Conservation (phyloP, 2,329 filamentous ascomycete genomes). For the Xylariaceae sp. region DNA sequence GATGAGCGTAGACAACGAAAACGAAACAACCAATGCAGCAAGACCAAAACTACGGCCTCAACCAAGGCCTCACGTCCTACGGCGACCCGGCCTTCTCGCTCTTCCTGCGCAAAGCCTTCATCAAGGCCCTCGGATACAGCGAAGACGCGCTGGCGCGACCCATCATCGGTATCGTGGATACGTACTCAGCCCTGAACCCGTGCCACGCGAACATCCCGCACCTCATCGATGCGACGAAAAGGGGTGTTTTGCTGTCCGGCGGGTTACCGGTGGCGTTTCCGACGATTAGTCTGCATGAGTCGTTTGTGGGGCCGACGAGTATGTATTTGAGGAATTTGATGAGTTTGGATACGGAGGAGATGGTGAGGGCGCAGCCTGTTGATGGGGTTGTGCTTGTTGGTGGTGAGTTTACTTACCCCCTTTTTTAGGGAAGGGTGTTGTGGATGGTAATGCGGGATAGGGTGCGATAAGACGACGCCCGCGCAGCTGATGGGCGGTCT, state of each 20-base stretch:
- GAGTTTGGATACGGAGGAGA: conserved; percentile 77
- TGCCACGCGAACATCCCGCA: conserved; percentile 69
- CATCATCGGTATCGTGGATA: conserved; percentile 71
- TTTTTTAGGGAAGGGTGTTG: neutral
- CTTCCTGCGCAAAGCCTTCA: conserved; percentile 70
- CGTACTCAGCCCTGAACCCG: conserved; percentile 66
- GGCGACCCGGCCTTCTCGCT: conserved; percentile 71
- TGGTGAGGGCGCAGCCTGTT: conserved; percentile 66
- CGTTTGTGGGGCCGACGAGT: conserved; percentile 64
- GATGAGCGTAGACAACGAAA: too few relatives aligned
- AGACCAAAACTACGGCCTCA: conserved; percentile 55
- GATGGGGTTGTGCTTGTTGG: conserved; percentile 65
- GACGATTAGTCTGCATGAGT: conserved; percentile 67
- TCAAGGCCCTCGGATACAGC: conserved; percentile 69
- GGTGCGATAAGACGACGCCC: conserved; percentile 69
- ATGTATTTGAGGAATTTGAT: conserved; percentile 72
- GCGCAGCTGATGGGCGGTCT: conserved; percentile 73
- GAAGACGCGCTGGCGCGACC: conserved; percentile 65
- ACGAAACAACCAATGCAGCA: too few relatives aligned
- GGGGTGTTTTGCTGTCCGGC: conserved; percentile 61
- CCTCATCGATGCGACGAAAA: conserved; percentile 64
- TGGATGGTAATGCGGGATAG: conserved; percentile 32
- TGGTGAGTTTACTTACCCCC: conserved; percentile 37
- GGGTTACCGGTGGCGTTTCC: conserved; percentile 68
- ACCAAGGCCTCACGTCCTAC: conserved; percentile 60